phyloP scores from a whole-genome alignment of 2,329 filamentous ascomycete species.

The Clonostachys rhizophaga region DNA sequence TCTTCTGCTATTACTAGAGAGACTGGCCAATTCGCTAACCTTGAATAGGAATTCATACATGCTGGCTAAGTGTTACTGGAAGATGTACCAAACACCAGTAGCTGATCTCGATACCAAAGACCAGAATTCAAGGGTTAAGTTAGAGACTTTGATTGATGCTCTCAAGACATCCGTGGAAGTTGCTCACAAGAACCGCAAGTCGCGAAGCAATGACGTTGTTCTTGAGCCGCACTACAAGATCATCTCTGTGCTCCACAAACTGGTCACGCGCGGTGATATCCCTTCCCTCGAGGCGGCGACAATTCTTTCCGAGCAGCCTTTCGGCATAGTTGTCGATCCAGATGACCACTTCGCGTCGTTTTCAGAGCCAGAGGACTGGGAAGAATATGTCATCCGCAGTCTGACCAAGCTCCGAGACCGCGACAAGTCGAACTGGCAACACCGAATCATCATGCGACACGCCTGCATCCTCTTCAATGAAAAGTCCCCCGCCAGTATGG shows the following conservation, averaged over 20 bases:
- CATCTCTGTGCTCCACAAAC: slow-evolving; percentile 74
- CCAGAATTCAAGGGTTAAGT: slow-evolving; percentile 17
- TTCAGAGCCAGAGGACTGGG: slow-evolving; percentile 51
- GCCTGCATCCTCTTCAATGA: slow-evolving; percentile 50
- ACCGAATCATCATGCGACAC: slow-evolving; percentile 80
- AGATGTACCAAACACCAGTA: slow-evolving; percentile 50
- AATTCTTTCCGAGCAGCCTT: slow-evolving; percentile 52
- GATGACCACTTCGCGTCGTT: slow-evolving; percentile 27
- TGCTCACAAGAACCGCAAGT: slow-evolving; percentile 40
- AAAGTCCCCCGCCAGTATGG: not conserved
- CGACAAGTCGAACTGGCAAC: slow-evolving; percentile 94
- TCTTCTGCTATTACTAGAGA: too few relatives aligned
- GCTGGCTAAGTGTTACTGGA: slow-evolving; percentile 59
- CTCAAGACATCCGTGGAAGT: slow-evolving; percentile 47
- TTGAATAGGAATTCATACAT: slow-evolving; percentile 48
- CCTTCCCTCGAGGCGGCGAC: slow-evolving; percentile 40
- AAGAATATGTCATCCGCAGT: slow-evolving; percentile 47
- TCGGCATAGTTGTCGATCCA: slow-evolving; percentile 29
- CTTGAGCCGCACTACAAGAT: slow-evolving; percentile 94
- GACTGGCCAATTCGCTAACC: slow-evolving; percentile 11
- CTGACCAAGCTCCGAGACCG: slow-evolving; percentile 55
- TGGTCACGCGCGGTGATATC: slow-evolving; percentile 55
- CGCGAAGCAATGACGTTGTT: slow-evolving; percentile 66
- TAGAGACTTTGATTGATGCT: slow-evolving; percentile 36
- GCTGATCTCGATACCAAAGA: slow-evolving; percentile 39